phyloP scores from a whole-genome alignment of 495 filamentous ascomycete genomes.

The Tuber umbilicatum region DNA sequence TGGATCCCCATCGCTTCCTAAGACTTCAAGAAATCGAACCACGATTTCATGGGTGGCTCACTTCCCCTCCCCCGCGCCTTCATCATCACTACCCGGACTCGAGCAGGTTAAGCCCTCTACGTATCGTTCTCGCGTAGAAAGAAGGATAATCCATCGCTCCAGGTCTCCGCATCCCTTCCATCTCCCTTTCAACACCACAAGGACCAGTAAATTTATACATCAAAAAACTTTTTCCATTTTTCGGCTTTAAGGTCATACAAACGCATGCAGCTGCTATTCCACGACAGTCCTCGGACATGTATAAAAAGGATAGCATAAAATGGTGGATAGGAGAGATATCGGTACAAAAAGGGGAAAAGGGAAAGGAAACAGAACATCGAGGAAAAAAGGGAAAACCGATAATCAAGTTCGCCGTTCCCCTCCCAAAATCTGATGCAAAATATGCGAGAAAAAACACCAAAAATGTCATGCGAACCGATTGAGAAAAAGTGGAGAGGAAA shows the following conservation, averaged over 20 bases:
- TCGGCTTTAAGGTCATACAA: not conserved
- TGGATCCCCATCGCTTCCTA: not conserved
- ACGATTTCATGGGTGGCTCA: not conserved
- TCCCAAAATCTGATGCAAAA: not conserved
- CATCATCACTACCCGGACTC: not conserved
- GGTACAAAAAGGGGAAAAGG: not conserved
- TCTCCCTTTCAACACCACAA: not conserved
- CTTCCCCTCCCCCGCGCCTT: too few relatives aligned
- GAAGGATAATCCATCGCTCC: not conserved
- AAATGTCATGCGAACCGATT: not conserved
- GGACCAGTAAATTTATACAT: not conserved
- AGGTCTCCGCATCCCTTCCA: not conserved
- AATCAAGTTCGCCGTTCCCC: constrained; percentile 4
- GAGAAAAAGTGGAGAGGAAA: not conserved
- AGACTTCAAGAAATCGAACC: not conserved
- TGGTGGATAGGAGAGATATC: not conserved
- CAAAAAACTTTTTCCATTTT: not conserved
- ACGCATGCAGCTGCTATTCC: not conserved
- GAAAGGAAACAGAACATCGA: not conserved
- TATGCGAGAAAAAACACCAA: constrained; percentile 1
- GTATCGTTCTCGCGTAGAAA: not conserved
- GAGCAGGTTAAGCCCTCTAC: not conserved
- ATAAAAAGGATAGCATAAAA: not conserved
- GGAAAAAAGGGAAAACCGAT: not conserved
- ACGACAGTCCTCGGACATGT: not conserved